Conservation (phyloP, 306 rosid species). For the Delonix regia region DNA sequence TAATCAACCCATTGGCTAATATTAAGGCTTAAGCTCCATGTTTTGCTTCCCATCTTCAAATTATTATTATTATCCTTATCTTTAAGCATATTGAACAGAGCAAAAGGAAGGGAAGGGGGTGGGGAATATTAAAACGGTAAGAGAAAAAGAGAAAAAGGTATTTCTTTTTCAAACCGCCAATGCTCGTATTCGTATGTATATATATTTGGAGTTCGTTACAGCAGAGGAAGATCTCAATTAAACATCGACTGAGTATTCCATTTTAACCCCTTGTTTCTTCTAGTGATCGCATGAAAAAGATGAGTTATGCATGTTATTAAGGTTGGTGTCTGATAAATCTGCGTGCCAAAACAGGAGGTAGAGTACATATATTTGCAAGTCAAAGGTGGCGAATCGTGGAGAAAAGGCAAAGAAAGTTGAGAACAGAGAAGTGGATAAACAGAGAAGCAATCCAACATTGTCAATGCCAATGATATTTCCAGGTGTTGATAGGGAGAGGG, state of each 20-base stretch:
- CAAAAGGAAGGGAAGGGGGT: neutral
- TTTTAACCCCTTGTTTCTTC: neutral
- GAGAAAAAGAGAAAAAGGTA: neutral
- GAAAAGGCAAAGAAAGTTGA: slow-evolving; percentile 25
- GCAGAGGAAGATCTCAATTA: neutral
- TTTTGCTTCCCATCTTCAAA: neutral
- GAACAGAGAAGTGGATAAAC: neutral
- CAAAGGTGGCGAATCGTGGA: slow-evolving; percentile 35
- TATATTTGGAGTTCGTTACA: neutral
- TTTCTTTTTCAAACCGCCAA: neutral
- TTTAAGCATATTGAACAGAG: too few species aligned
- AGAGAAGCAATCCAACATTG: neutral
- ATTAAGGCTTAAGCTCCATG: neutral
- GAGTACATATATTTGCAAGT: neutral
- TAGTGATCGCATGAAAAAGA: neutral
- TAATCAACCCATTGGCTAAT: slow-evolving; percentile 4
- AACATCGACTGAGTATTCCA: neutral
- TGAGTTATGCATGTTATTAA: neutral
- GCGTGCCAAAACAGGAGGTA: slow-evolving; percentile 12
- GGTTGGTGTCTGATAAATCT: neutral
- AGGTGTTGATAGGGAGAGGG: slow-evolving; percentile 42
- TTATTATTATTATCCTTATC: neutral
- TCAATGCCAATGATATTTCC: slow-evolving; percentile 40
- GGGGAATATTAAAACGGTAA: neutral
- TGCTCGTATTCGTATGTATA: neutral